Base-by-base conservation (phyloP, 2,329 filamentous ascomycete genomes). In the Byssoonygena ceratinophila region DNA sequence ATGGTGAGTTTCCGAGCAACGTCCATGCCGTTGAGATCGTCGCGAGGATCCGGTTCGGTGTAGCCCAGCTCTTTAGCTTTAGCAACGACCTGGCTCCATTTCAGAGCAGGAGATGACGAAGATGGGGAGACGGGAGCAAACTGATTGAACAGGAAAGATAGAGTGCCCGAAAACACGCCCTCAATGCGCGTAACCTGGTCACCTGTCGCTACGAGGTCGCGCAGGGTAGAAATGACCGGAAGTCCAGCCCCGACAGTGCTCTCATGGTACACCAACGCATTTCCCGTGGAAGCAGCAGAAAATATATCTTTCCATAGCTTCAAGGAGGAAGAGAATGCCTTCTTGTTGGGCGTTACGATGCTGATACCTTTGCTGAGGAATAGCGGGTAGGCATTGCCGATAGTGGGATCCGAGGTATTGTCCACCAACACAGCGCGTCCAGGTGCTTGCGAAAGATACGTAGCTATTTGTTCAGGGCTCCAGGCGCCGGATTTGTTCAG, bases 141-240 rank as follows among this genome's bases (percentile, higher is more conserved):
- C 20, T 82, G 90, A 76, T 97, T 97, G 81, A 98, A 97, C 37
- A 98, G 77, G 77, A 96, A 98, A 36, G 87, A 94, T 82, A 98
- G 91, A 52, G 92, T 98, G 58, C 92, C 92, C 56, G 87, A 94
- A 73, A 98, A 97, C 48, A 98, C 90, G 59, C 92, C 92, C 72
- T 97, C 91, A 60, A 98, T 94, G 72, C 84, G 90, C 51, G 80
- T 88, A 4, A 98, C 84, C 66, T 87, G 78, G 66, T 98, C 92
- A 39, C 92, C 92, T 1, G 92, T 98, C 57, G 90, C 85, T 22
- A 96, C 80, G n/a, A 98, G 78, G 63, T 98, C 92, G 65, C 89
- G 90, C 58, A 98, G 74, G 0, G 92, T 96, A 37, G 87, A 94
- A 61, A 98, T 85, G 55, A 97, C 85, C 4, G 92, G 92, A 46